phyloP scores from a whole-genome alignment of 2,329 filamentous ascomycete species.

The Scopulariopsis brevicaulis region DNA sequence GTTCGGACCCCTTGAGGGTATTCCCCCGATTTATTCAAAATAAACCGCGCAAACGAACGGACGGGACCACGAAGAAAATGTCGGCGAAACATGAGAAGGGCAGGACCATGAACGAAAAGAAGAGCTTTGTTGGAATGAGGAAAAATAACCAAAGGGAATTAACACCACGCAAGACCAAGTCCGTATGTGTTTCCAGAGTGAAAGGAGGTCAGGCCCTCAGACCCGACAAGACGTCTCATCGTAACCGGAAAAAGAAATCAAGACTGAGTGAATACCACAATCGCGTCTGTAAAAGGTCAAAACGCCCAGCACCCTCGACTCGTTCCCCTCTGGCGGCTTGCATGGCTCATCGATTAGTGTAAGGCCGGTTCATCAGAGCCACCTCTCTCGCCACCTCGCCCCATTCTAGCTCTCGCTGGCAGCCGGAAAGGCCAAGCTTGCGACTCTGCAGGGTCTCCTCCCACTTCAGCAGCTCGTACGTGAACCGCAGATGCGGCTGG shows the following conservation, averaged over 20 bases:
- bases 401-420: conserved; percentile 84
- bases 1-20: neutral
- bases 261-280: neutral
- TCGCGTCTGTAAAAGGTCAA: neutral
- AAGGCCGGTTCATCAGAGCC: conserved; percentile 90
- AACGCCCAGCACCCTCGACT: neutral
- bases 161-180: neutral
- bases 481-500: conserved; percentile 88
- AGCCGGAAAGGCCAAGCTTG: conserved; percentile 31
- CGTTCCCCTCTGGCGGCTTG: neutral
- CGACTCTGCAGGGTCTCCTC: conserved; percentile 59
- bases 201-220: neutral
- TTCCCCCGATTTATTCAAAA: neutral
- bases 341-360: conserved; percentile 22
- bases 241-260: neutral
- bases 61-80: neutral
- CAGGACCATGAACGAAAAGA: neutral
- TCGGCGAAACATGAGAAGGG: neutral
- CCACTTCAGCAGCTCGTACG: conserved; percentile 93
- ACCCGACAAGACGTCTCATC: neutral
- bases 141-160: neutral
- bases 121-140: neutral
- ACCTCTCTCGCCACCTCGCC: conserved; percentile 79
- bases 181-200: neutral
- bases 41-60: neutral